These are phyloP conservation scores for Lentinula sp. DNA, from an alignment of 768 basidiomycete species.

Conservation along the genomic window DNA sequence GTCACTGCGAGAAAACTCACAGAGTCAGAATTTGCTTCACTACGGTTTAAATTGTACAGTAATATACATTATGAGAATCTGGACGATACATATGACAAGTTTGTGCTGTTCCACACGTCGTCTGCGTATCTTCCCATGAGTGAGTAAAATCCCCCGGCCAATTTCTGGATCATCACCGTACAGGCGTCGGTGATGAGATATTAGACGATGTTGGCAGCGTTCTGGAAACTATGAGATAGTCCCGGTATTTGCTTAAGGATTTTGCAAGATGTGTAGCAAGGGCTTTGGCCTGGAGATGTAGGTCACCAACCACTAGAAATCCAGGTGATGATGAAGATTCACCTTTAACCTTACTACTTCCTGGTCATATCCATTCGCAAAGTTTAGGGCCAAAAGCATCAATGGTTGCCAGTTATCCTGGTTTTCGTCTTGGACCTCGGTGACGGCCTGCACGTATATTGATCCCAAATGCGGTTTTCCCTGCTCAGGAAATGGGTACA, in stretches of 20 bases:
- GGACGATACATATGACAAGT: background rate
- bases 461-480: conserved; percentile 50
- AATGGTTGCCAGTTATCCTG: conserved; percentile 41
- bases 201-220: conserved; percentile 20
- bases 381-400: conserved; percentile 66
- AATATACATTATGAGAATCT: background rate
- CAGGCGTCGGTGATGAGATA: conserved; percentile 26
- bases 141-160: background rate
- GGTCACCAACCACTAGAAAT: background rate
- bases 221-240: conserved; percentile 24
- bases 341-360: conserved; percentile 61
- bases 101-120: background rate
- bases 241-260: conserved; percentile 36
- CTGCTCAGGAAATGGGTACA: conserved; percentile 1
- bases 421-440: conserved; percentile 24
- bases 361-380: conserved; percentile 58
- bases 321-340: conserved; percentile 10
- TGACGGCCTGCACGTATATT: conserved; percentile 61
- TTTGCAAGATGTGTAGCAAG: conserved; percentile 39
- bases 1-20: background rate
- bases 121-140: background rate
- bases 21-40: background rate
- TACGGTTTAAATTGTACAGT: background rate
- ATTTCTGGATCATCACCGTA: conserved; percentile 7
- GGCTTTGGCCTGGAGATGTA: conserved; percentile 27